Percentiles rank a stretch among this genome's conserved stretches.
These are phyloP conservation scores for Penicillium freii DNA, from an alignment of 2,329 filamentous ascomycete species.

Conservation along the genomic window DNA sequence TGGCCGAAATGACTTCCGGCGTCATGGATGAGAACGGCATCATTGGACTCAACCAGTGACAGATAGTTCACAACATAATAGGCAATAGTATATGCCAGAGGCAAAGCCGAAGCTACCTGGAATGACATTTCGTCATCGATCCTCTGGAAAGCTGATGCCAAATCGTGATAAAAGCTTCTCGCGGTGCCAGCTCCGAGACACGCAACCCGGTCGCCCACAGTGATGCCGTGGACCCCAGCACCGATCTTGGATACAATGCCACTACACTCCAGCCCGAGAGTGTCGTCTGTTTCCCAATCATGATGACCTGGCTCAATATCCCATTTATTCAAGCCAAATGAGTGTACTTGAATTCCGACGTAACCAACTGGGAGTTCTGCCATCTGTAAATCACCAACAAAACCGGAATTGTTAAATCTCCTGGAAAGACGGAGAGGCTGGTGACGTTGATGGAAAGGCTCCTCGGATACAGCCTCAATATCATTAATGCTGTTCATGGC, in stretches of 20 bases:
- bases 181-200: slow-evolving; percentile 21
- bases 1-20: slow-evolving; percentile 24
- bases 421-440: slow-evolving; percentile 11
- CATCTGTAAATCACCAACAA: slow-evolving; percentile 9
- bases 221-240: slow-evolving; percentile 12
- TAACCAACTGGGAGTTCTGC: slow-evolving; percentile 16
- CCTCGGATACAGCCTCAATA: neutral
- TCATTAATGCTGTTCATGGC: slow-evolving; percentile 2
- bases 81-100: slow-evolving; percentile 23
- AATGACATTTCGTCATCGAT: slow-evolving; percentile 21
- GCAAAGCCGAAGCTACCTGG: slow-evolving; percentile 24
- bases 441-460: slow-evolving; percentile 14
- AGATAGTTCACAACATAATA: slow-evolving; percentile 22
- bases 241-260: slow-evolving; percentile 24
- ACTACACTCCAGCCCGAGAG: slow-evolving; percentile 18
- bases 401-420: neutral
- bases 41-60: slow-evolving; percentile 13
- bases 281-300: neutral
- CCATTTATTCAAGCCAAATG: slow-evolving; percentile 30
- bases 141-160: slow-evolving; percentile 20
- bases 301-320: slow-evolving; percentile 14
- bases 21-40: slow-evolving; percentile 33
- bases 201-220: slow-evolving; percentile 25
- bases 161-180: slow-evolving; percentile 18
- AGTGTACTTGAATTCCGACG: slow-evolving; percentile 36